Percentiles rank a stretch among this genome's conserved stretches.
Conservation (phyloP, 805 yeast genomes). For the Myxozyma geophila region DNA sequence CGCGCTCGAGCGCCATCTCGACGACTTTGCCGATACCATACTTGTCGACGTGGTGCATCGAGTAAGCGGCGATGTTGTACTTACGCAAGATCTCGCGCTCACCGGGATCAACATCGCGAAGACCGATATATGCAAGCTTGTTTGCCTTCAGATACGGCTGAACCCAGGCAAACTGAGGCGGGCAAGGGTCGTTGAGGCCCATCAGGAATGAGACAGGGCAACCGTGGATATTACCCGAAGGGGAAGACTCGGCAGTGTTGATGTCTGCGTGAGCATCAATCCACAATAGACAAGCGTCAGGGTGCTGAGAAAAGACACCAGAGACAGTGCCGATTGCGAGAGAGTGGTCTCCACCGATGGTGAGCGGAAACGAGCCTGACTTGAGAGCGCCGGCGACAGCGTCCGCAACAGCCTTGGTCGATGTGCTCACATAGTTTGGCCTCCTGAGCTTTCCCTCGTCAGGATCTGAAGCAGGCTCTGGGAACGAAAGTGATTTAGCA, state of each 20-base stretch:
- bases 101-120: conserved; percentile 88
- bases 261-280: conserved; percentile 98
- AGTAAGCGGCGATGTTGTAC: conserved; percentile 75
- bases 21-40: conserved; percentile 90
- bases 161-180: conserved; percentile 83
- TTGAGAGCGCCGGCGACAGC: conserved; percentile 59
- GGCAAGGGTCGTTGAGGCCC: conserved; percentile 68
- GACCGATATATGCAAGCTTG: conserved; percentile 88
- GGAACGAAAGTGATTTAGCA: conserved; percentile 43
- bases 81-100: conserved; percentile 78
- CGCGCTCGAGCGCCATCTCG: conserved; percentile 81
- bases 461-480: conserved; percentile 49
- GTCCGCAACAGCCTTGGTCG: conserved; percentile 66
- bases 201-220: conserved; percentile 91
- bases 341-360: conserved; percentile 96
- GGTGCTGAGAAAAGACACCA: conserved; percentile 76
- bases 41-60: conserved; percentile 96
- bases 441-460: conserved; percentile 65
- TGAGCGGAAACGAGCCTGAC: conserved; percentile 66
- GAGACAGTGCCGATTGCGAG: conserved; percentile 92
- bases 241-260: conserved; percentile 82
- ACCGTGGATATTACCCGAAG: conserved; percentile 92
- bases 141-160: conserved; percentile 65
- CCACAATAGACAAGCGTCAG: conserved; percentile 92
- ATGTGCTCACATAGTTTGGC: conserved; percentile 75